A percentile compares a stretch with the other conserved stretches of the same genome.
Conservation (phyloP, 768 basidiomycete genomes). For the Xerocomellus chrysenteron region DNA sequence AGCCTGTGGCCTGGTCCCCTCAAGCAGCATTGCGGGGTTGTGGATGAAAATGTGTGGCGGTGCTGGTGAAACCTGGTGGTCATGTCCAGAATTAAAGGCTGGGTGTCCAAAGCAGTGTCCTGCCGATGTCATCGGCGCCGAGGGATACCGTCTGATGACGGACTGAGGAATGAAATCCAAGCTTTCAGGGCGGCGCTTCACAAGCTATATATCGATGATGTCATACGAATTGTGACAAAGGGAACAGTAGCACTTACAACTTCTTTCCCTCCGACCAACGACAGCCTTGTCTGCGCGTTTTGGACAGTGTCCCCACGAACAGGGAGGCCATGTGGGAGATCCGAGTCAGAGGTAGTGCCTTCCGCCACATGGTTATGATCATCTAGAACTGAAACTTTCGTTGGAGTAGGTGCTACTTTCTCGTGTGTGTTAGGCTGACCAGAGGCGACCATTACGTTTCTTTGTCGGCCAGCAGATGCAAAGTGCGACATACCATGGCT, state of each 20-base stretch:
- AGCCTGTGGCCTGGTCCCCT: constrained; percentile 3
- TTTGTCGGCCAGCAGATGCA: background rate
- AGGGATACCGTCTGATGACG: constrained; percentile 25
- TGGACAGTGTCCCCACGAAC: background rate
- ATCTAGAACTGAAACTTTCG: background rate
- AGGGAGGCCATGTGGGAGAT: background rate
- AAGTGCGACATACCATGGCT: constrained; percentile 7
- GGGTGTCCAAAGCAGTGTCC: background rate
- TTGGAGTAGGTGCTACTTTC: background rate
- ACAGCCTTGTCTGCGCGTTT: background rate
- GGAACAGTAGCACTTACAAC: constrained; percentile 7
- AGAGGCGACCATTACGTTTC: background rate
- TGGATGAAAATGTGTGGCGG: background rate
- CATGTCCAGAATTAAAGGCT: background rate
- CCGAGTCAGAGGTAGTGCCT: too few relatives aligned
- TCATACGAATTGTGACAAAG: background rate
- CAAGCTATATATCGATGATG: background rate
- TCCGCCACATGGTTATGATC: background rate
- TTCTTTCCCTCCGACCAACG: background rate
- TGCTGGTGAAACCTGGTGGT: background rate
- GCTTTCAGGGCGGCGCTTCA: constrained; percentile 19
- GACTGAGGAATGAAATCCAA: constrained; percentile 28
- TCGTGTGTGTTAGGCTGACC: background rate
- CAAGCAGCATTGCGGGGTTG: background rate
- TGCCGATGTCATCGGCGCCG: background rate